Evolutionary conservation across 2,329 filamentous ascomycete genomes (phyloP).

Genomic region (Sarocladium brachiariae): DNA sequence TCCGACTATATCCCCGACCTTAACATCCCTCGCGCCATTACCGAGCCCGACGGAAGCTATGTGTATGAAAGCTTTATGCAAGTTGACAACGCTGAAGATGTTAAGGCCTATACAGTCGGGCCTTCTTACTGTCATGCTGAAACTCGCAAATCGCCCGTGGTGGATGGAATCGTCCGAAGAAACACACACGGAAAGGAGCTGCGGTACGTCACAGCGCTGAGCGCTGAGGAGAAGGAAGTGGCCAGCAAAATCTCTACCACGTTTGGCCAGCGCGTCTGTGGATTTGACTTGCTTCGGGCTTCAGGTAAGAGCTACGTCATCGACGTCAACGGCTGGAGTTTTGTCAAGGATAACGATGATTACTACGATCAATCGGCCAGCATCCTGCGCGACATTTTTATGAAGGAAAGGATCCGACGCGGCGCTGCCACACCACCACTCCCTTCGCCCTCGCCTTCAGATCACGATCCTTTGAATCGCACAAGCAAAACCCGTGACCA

Average conservation of each 20-base stretch:
- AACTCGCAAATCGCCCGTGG: constrained; percentile 93
- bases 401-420: constrained; percentile 65
- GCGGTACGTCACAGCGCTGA: constrained; percentile 84
- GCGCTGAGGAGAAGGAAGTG: constrained; percentile 72
- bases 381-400: constrained; percentile 82
- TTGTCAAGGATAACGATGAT: constrained; percentile 98
- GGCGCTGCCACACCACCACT: constrained; percentile 52
- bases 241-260: constrained; percentile 84
- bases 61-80: constrained; percentile 96
- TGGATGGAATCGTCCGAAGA: constrained; percentile 89
- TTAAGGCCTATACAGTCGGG: constrained; percentile 97
- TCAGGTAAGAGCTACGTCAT: constrained; percentile 93
- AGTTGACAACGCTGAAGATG: constrained; percentile 94
- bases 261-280: constrained; percentile 92
- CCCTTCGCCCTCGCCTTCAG: constrained; percentile 40
- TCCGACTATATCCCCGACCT: constrained; percentile 84
- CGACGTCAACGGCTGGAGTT: constrained; percentile 99
- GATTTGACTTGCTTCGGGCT: constrained; percentile 87
- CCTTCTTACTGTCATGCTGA: constrained; percentile 92
- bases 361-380: constrained; percentile 90
- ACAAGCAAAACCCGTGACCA: constrained; percentile 34
- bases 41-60: constrained; percentile 76
- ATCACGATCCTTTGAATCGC: constrained; percentile 34
- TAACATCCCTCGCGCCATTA: constrained; percentile 69
- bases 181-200: constrained; percentile 98